Conservation (phyloP, 331 rosid species). For the Arachis monticola region DNA sequence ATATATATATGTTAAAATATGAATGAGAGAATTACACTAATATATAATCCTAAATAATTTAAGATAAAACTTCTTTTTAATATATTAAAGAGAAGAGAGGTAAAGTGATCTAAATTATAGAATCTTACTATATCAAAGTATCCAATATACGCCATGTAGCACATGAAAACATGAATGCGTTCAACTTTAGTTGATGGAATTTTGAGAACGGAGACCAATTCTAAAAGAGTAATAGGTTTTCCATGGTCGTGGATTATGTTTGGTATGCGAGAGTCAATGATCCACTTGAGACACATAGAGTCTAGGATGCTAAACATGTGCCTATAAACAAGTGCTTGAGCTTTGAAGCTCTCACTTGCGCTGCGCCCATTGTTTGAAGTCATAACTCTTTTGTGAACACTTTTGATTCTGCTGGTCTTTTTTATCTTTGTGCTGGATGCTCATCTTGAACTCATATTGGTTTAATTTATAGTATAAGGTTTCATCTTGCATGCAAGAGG, state of each 20-base stretch:
- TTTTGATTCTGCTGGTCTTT: neutral
- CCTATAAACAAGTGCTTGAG: constrained; percentile 25
- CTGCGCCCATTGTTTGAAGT: constrained; percentile 23
- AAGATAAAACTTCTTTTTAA: too few relatives aligned
- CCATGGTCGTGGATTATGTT: constrained; percentile 6
- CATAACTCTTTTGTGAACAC: neutral
- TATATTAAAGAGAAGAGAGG: too few relatives aligned
- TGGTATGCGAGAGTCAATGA: neutral
- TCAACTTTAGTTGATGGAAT: constrained; percentile 13
- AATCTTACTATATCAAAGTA: constrained; percentile 9
- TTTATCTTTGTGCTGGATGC: neutral
- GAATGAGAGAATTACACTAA: too few relatives aligned
- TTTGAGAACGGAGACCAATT: neutral
- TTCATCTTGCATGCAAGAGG: too few relatives aligned
- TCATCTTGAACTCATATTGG: too few relatives aligned
- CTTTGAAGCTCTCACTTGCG: constrained; percentile 27
- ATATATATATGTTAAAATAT: too few relatives aligned
- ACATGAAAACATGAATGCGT: constrained; percentile 10
- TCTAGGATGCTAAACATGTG: constrained; percentile 14
- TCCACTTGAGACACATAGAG: constrained; percentile 33
- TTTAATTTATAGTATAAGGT: too few relatives aligned
- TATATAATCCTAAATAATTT: too few relatives aligned
- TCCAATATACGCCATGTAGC: constrained; percentile 29
- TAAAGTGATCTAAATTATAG: too few relatives aligned
- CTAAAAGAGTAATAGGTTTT: neutral